Base-by-base conservation (phyloP, 306 rosid genomes). In the Leucaena leucocephala region DNA sequence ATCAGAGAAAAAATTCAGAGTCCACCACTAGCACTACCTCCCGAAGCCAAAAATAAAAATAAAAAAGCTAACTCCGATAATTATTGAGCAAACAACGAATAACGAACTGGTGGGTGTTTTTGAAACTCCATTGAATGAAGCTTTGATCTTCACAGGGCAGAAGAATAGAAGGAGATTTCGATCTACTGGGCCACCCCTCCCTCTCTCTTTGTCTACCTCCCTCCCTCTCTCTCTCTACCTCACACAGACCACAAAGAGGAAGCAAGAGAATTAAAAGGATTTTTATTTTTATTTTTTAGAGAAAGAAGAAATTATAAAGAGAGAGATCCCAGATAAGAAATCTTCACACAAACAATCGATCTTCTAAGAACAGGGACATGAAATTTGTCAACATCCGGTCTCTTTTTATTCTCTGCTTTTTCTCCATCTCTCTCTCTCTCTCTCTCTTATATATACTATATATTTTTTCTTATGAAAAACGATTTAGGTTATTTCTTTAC, bases 321-420 rank as follows among this genome's bases (percentile, higher is more conserved):
- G 90, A 90, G 92, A 92, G 90, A 92, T 94, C 98, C 97, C 88
- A 95, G 95, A 92, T 91, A 90, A 94, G 97, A 92, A 94, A 89
- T 91, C 91, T 89, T 81, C 96, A 83, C 91, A 83, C 89, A 86
- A 89, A 91, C 96, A 88, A 87, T 87, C 93, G 93, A 91, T 89
- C 96, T 91, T 91, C 91, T 81, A 86, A 87, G 91, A 91, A 91
- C 93, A 91, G 91, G 84, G 96, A 91, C 96, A 89, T 86, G 90
- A 87, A 87, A 87, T 91, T 91, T 91, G 96, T 91, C 96, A 86
- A 91, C 96, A 89, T 91, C 96, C 91, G 96, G 93, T 91, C 93
- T 91, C 91, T 84, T 89, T 91, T 86, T 89, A 91, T 91, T 91
- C 96, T 86, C 91, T 91, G 88, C 91, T 87, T 86, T 87, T 84